Conservation (phyloP, 495 filamentous ascomycete species). For the Geoglossum glabrum region DNA sequence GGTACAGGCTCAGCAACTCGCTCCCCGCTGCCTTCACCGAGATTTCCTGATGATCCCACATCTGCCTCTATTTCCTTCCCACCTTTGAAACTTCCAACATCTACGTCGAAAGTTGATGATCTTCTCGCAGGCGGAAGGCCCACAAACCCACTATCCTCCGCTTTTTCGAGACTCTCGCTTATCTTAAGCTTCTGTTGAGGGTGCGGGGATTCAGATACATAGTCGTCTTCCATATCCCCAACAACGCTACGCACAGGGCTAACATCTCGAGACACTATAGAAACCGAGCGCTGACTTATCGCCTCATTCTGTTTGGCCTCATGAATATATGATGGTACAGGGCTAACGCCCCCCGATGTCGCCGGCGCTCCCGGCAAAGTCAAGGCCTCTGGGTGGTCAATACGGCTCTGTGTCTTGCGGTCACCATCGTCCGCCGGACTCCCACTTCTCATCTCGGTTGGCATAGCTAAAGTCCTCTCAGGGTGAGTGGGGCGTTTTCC, state of each 20-base stretch:
- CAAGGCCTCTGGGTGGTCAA: not conserved
- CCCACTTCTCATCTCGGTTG: not conserved
- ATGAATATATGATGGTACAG: not conserved
- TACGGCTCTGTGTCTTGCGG: not conserved
- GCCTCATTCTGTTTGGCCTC: not conserved
- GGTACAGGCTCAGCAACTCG: not conserved
- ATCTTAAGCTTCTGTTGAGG: not conserved
- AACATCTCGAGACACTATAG: not conserved
- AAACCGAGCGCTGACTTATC: not conserved
- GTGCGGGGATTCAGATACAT: not conserved
- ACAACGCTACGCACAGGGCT: not conserved
- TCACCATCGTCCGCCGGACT: not conserved
- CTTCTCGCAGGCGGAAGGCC: not conserved
- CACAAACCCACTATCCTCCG: not conserved
- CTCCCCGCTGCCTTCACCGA: not conserved
- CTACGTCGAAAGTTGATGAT: not conserved
- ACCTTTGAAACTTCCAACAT: not conserved
- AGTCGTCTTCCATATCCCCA: not conserved
- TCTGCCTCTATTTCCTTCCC: not conserved
- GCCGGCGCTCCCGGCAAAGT: not conserved
- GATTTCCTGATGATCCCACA: not conserved
- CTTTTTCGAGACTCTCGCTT: not conserved
- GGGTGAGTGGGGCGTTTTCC: not conserved
- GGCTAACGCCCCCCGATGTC: not conserved
- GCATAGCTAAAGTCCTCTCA: not conserved